phyloP scores from a whole-genome alignment of 768 basidiomycete species.

The Mycena olivaceomarginata region DNA sequence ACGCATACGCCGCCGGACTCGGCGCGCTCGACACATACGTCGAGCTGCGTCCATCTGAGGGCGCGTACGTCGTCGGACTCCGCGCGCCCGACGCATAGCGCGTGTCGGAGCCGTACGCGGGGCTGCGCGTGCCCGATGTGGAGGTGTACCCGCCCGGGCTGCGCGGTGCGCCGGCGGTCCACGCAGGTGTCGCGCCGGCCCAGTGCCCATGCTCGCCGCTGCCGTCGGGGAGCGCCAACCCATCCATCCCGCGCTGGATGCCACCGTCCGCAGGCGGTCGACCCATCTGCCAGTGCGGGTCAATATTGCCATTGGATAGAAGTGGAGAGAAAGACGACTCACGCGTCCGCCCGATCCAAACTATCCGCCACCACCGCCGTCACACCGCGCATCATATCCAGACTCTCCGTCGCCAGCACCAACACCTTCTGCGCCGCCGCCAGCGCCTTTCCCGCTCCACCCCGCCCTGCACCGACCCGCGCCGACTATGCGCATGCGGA shows the following conservation, averaged over 20 bases:
- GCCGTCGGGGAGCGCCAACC: conserved; percentile 49
- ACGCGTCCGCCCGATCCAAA: conserved; percentile 92
- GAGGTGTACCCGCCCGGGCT: background rate
- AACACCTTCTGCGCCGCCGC: conserved; percentile 89
- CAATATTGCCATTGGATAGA: conserved; percentile 18
- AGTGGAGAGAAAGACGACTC: conserved; percentile 54
- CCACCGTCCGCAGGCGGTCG: conserved; percentile 85
- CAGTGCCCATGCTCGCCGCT: conserved; percentile 23
- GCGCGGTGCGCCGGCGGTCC: background rate
- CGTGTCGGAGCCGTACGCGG: background rate
- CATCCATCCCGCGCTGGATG: conserved; percentile 71
- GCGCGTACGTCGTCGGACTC: background rate
- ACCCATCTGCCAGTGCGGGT: conserved; percentile 77
- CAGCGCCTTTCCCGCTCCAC: conserved; percentile 73
- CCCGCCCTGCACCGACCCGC: conserved; percentile 28
- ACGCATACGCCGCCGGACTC: conserved; percentile 23
- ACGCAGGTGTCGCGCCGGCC: conserved; percentile 29
- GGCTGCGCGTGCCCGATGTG: background rate
- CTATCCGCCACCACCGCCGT: conserved; percentile 93
- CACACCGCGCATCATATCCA: conserved; percentile 94
- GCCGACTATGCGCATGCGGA: conserved; percentile 36
- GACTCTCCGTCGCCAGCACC: conserved; percentile 90
- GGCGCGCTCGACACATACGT: background rate
- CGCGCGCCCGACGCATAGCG: background rate
- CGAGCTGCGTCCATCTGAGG: too few relatives aligned